Percentiles rank a stretch among this genome's conserved stretches.
Evolutionary conservation across 805 yeast genomes (phyloP).

Genomic region (Torulaspora microellipsoides): DNA sequence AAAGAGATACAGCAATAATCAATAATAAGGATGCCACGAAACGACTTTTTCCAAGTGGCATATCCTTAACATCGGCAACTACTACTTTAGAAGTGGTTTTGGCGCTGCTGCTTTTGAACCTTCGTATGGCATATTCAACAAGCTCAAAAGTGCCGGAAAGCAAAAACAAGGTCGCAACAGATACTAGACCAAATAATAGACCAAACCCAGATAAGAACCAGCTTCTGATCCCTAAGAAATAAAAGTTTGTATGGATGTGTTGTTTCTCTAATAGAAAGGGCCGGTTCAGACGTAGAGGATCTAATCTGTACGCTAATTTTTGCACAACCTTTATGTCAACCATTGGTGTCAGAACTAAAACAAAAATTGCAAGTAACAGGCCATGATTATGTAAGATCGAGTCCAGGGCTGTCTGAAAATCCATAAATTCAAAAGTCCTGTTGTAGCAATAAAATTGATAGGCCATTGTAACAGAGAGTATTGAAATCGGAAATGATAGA

Average conservation of each 20-base stretch:
- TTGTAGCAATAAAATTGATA: constrained; percentile 51
- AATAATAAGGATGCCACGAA: constrained; percentile 37
- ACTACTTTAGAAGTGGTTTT: background rate
- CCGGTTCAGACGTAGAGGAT: constrained; percentile 50
- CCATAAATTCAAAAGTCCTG: constrained; percentile 37
- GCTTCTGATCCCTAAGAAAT: constrained; percentile 65
- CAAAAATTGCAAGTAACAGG: constrained; percentile 23
- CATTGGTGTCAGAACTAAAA: constrained; percentile 38
- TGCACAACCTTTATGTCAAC: constrained; percentile 35
- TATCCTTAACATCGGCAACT: background rate
- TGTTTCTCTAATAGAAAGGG: constrained; percentile 38
- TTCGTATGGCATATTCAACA: constrained; percentile 4
- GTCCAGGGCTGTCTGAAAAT: constrained; percentile 45
- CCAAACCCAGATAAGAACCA: constrained; percentile 52
- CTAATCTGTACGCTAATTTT: constrained; percentile 40
- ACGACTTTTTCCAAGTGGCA: background rate
- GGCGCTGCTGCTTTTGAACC: background rate
- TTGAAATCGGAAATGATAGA: constrained; percentile 63
- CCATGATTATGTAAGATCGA: constrained; percentile 33
- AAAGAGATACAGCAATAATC: constrained; percentile 48
- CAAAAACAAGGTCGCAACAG: constrained; percentile 18
- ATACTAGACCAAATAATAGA: constrained; percentile 42
- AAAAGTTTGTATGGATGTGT: constrained; percentile 47
- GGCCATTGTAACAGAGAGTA: constrained; percentile 47
- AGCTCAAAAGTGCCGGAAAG: constrained; percentile 4